phyloP scores from a whole-genome alignment of 371 early-diverging fungal species.

The Dichotomocladium elegans region DNA sequence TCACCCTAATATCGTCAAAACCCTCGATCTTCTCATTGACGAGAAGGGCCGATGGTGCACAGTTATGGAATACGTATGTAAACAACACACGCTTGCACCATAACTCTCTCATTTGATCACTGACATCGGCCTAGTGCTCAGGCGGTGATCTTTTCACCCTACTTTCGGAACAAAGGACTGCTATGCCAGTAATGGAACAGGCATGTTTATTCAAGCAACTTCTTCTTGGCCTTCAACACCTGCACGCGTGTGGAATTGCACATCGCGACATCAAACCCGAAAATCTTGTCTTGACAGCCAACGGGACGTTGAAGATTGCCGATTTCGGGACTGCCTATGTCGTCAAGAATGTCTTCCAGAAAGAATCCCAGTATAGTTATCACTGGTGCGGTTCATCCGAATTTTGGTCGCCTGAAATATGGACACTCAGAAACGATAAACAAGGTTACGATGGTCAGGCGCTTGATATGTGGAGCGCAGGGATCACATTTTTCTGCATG shows the following conservation, averaged over 20 bases:
- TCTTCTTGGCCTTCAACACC: conserved; percentile 91
- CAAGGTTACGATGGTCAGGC: conserved; percentile 76
- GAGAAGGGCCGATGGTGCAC: conserved; percentile 54
- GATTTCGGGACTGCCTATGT: conserved; percentile 97
- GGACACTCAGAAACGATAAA: conserved; percentile 23
- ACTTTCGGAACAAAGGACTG: conserved; percentile 25
- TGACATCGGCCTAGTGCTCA: conserved; percentile 36
- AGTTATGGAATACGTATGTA: conserved; percentile 67
- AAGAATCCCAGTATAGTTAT: conserved; percentile 68
- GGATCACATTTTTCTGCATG: conserved; percentile 81
- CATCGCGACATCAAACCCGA: conserved; percentile 90
- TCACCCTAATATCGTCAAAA: conserved; percentile 69
- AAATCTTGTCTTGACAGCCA: conserved; percentile 84
- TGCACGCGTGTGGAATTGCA: conserved; percentile 90
- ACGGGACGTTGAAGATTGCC: conserved; percentile 89
- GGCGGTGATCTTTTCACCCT: conserved; percentile 64
- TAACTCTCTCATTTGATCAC: not conserved
- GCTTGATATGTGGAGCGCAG: conserved; percentile 84
- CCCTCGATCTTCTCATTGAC: conserved; percentile 63
- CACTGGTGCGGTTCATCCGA: conserved; percentile 87
- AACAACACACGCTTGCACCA: conserved; percentile 8
- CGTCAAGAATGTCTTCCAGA: conserved; percentile 79
- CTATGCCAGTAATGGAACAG: conserved; percentile 40
- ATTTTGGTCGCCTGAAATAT: conserved; percentile 90
- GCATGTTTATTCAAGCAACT: conserved; percentile 80